Base-by-base conservation (phyloP, 2,329 filamentous ascomycete genomes). In the Sclerotinia nivalis region DNA sequence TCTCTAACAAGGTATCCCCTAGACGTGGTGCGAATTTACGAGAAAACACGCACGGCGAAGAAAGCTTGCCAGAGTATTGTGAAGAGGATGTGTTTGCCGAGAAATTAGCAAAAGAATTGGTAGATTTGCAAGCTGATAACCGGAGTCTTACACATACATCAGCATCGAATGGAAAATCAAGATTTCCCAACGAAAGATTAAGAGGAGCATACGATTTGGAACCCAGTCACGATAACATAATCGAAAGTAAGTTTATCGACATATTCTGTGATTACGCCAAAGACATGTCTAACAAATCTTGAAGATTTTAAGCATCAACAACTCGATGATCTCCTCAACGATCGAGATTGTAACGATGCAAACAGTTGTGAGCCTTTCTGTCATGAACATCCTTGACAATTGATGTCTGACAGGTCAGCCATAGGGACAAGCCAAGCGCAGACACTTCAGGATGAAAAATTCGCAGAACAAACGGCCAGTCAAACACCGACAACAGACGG, bases 1-100 rank as follows among this genome's bases (percentile, higher is more conserved):
- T 76, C 40, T 71, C 68, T 6, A 73, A 71, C 52, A 75, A 68
- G 52, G 62, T 69, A 28, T 61, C 71, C 13, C 59, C 71, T 52
- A 73, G 58, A 45, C 68, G 65, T 31, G 22, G 34, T 52, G 31
- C 66, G 37, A 52, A 22, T 4, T 65, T 34, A 31, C 62, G n/a
- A 54, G 25, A 66, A 28, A 31, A 69, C n/a, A 40, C 45, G 45
- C 31, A 45, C 20, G 37, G 50, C 5, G 52, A 59, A 49, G 49
- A 45, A 22, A 8, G 8, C 43, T 15, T 64, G 15, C 56, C 18
- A 20, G 13, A 34, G 7, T 1, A 25, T 58, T 43, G 47, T 43
- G 61, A 43, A 65, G 47, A 28, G n/a, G 61, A 52, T 18, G 15
- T 65, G 28, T 65, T 65, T 65, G 61, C 47, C 47, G 15, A 65